Conservation (phyloP, 495 filamentous ascomycete genomes). For the Daldinia vernicosa region DNA sequence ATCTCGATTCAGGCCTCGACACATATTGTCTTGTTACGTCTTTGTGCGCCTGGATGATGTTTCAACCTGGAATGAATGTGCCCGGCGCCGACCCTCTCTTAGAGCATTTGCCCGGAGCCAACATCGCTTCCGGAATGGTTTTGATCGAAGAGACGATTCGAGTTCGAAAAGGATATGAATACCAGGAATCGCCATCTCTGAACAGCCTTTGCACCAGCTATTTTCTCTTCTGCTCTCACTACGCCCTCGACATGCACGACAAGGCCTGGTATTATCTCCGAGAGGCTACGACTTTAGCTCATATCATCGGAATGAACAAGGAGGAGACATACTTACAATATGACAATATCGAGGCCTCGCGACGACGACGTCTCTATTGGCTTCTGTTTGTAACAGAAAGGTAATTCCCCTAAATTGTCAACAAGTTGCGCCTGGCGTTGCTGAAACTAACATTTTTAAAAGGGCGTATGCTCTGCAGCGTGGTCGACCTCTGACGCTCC, state of each 20-base stretch:
- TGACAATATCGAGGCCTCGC: constrained; percentile 62
- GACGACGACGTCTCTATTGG: constrained; percentile 73
- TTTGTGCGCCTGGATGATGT: constrained; percentile 84
- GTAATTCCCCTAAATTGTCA: constrained; percentile 47
- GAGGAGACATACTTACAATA: constrained; percentile 66
- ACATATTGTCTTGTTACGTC: constrained; percentile 82
- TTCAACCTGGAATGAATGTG: constrained; percentile 78
- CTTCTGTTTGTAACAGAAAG: constrained; percentile 76
- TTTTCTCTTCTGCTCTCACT: constrained; percentile 80
- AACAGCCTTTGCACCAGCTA: constrained; percentile 79
- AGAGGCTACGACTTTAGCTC: constrained; percentile 71
- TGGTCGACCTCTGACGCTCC: constrained; percentile 68
- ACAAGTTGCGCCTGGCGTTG: not conserved
- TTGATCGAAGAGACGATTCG: constrained; percentile 79
- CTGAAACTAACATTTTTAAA: constrained; percentile 19
- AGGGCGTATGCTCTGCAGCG: constrained; percentile 79
- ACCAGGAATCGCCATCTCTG: constrained; percentile 73
- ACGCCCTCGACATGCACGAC: constrained; percentile 74
- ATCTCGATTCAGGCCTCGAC: constrained; percentile 71
- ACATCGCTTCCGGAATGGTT: constrained; percentile 65
- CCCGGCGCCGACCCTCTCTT: constrained; percentile 63
- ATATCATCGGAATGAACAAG: constrained; percentile 67
- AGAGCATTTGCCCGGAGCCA: constrained; percentile 62
- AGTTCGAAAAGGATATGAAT: constrained; percentile 77
- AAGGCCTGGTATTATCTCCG: constrained; percentile 78